These are phyloP conservation scores for Bacterosira constricta DNA, from an alignment of 108 stramenopile species.

Conservation along the genomic window DNA sequence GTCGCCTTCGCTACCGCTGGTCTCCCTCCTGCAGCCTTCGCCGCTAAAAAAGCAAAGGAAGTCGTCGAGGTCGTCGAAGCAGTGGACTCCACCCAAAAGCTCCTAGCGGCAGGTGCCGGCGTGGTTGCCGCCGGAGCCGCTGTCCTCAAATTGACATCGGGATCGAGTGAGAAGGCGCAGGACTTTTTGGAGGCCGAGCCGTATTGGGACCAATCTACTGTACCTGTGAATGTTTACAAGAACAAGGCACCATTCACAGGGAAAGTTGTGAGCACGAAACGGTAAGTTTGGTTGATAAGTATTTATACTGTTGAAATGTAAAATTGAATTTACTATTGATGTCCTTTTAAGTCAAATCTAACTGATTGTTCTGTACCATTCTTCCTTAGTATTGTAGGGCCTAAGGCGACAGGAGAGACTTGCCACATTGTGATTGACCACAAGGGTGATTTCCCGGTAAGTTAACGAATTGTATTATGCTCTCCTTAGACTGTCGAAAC, in stretches of 20 bases:
- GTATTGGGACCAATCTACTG: slow-evolving; percentile 72
- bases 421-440: slow-evolving; percentile 87
- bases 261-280: slow-evolving; percentile 80
- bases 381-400: slow-evolving; percentile 87
- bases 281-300: too few species aligned
- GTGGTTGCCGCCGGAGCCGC: slow-evolving; percentile 68
- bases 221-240: slow-evolving; percentile 86
- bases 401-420: slow-evolving; percentile 76
- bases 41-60: slow-evolving; percentile 66
- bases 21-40: slow-evolving; percentile 61
- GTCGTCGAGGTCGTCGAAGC: slow-evolving; percentile 69
- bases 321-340: too few species aligned
- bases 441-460: slow-evolving; percentile 73
- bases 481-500: too few species aligned
- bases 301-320: too few species aligned
- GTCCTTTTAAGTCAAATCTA: too few species aligned
- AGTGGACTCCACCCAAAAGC: slow-evolving; percentile 64
- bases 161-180: slow-evolving; percentile 36
- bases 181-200: slow-evolving; percentile 86
- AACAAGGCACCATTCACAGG: slow-evolving; percentile 77
- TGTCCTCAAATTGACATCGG: slow-evolving; percentile 42
- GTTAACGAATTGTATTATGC: background rate
- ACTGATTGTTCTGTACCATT: too few species aligned
- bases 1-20: slow-evolving; percentile 72
- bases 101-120: slow-evolving; percentile 67